Evolutionary conservation across 306 rosid species (phyloP).

Genomic region (Vigna trinervia): DNA sequence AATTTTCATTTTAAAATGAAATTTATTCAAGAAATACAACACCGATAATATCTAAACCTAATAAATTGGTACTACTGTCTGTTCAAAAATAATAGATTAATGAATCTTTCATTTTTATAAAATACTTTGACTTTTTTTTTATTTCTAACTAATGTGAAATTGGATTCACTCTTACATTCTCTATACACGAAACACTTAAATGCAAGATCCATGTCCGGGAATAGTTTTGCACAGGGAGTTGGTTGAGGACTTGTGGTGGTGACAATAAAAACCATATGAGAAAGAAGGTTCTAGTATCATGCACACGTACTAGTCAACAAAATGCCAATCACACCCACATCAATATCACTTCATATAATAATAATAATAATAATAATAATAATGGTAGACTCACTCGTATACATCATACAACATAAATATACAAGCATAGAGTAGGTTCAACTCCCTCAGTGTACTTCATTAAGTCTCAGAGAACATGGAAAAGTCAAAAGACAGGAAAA

Average conservation of each 20-base stretch:
- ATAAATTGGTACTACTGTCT: no score
- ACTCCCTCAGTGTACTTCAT: constrained; percentile 23
- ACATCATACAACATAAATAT: neutral
- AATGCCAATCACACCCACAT: neutral
- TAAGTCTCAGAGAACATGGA: constrained; percentile 13
- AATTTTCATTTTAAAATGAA: no score
- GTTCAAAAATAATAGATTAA: no score
- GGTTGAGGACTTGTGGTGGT: neutral
- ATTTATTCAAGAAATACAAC: no score
- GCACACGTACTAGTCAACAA: constrained; percentile 3
- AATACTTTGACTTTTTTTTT: no score
- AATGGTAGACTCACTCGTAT: neutral
- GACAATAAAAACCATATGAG: neutral
- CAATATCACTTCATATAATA: neutral
- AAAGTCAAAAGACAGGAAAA: constrained; percentile 12
- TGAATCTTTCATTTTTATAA: no score
- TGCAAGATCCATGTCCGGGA: neutral
- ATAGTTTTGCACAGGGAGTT: neutral
- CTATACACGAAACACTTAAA: neutral
- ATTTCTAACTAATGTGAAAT: no score
- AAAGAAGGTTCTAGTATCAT: neutral
- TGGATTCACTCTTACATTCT: no score
- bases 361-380: neutral
- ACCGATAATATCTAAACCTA: no score
- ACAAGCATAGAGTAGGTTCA: constrained; percentile 17